Percentiles rank a stretch among this genome's conserved stretches.
phyloP scores from a whole-genome alignment of 164 flowering plant species.

The Tetrastigma voinierianum region DNA sequence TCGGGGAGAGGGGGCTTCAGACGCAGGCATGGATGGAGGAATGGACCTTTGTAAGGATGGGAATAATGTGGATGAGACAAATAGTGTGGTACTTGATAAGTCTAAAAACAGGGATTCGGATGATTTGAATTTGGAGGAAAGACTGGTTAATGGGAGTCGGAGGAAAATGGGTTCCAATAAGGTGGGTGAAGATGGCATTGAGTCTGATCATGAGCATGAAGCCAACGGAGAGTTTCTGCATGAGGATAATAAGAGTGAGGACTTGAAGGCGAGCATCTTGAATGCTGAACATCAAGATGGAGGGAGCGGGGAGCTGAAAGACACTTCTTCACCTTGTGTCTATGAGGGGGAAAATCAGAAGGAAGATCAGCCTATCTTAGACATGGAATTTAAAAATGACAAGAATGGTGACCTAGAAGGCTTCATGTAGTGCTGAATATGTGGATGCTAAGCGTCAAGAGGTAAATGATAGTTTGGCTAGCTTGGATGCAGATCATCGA shows the following conservation, averaged over 20 bases:
- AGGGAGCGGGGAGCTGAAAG: neutral
- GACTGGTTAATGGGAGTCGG: neutral
- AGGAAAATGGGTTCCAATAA: conserved; percentile 14
- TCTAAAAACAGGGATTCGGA: conserved; percentile 21
- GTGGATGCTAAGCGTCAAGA: conserved; percentile 1
- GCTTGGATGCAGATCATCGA: neutral
- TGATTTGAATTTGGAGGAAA: conserved; percentile 2
- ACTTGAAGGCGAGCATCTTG: neutral
- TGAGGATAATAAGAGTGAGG: conserved; percentile 15
- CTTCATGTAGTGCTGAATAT: neutral
- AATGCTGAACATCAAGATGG: conserved; percentile 8
- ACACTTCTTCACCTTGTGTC: neutral
- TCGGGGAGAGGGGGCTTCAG: conserved; percentile 15
- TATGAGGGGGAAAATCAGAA: neutral
- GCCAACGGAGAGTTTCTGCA: conserved; percentile 16
- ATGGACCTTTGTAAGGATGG: conserved; percentile 12
- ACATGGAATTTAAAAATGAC: neutral
- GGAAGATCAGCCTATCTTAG: neutral
- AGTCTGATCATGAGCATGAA: conserved; percentile 12
- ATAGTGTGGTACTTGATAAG: conserved; percentile 19
- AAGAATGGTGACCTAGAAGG: conserved; percentile 2
- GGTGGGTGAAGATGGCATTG: conserved; percentile 10
- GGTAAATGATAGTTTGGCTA: neutral
- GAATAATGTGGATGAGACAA: conserved; percentile 12
- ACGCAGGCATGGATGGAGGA: conserved; percentile 13